Conservation (phyloP, 768 basidiomycete genomes). For the Rhodotorula kratochvilovae region DNA sequence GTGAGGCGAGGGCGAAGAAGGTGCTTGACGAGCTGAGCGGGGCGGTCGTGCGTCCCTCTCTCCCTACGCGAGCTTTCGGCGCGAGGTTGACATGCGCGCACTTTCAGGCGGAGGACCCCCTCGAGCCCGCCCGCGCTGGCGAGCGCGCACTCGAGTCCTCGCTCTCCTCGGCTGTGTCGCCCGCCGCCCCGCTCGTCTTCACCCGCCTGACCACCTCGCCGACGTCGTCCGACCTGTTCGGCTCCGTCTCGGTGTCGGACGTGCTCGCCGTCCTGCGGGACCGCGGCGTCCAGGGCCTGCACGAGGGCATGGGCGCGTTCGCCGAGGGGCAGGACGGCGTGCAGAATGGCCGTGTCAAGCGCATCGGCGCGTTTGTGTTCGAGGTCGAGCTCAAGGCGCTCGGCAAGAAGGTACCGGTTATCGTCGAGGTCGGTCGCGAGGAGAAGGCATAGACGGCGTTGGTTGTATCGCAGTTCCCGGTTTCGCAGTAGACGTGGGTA, state of each 20-base stretch:
- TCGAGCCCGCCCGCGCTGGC: not conserved
- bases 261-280: slow-evolving; percentile 12
- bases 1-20: slow-evolving; percentile 1
- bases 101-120: slow-evolving; percentile 23
- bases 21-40: slow-evolving; percentile 6
- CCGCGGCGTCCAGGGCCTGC: not conserved
- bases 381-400: slow-evolving; percentile 7
- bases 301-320: not conserved
- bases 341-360: slow-evolving; percentile 27
- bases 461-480: no score
- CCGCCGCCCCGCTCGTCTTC: slow-evolving; percentile 4
- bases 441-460: not conserved
- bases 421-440: not conserved
- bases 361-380: slow-evolving; percentile 18
- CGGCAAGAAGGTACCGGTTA: not conserved
- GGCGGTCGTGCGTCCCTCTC: slow-evolving; percentile 1
- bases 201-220: slow-evolving; percentile 27
- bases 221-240: slow-evolving; percentile 34
- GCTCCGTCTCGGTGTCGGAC: slow-evolving; percentile 23
- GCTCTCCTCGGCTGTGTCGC: not conserved
- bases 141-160: slow-evolving; percentile 16
- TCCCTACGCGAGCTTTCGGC: not conserved
- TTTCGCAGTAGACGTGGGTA: no score
- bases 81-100: not conserved
- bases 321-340: slow-evolving; percentile 14